Conservation (phyloP, 768 basidiomycete genomes). For the Tulasnella sp. region DNA sequence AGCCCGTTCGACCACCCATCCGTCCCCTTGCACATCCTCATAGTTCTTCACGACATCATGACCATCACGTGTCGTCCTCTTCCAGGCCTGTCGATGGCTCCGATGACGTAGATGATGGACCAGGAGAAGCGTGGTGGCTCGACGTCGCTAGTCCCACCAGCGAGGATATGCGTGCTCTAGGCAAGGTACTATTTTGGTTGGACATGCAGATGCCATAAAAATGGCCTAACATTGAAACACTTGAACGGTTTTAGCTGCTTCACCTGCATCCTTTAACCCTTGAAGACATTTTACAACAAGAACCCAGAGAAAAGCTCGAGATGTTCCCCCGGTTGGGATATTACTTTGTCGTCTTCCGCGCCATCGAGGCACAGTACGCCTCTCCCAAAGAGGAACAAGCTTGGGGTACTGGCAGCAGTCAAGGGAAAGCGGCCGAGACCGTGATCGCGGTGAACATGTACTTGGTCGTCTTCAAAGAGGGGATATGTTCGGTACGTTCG, state of each 20-base stretch:
- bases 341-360: conserved; percentile 80
- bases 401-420: conserved; percentile 26
- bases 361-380: conserved; percentile 42
- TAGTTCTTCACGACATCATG: neutral
- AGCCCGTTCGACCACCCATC: too few species aligned
- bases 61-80: neutral
- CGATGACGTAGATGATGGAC: conserved; percentile 15
- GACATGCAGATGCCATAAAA: too few species aligned
- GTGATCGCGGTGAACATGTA: conserved; percentile 79
- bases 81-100: conserved; percentile 17
- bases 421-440: conserved; percentile 25
- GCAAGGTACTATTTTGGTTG: conserved; percentile 59
- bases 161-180: conserved; percentile 76
- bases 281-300: conserved; percentile 86
- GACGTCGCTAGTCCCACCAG: conserved; percentile 81
- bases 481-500: conserved; percentile 58
- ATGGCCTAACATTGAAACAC: too few species aligned
- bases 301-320: conserved; percentile 86
- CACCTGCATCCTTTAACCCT: conserved; percentile 87
- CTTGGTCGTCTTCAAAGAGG: conserved; percentile 77
- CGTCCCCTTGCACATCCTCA: neutral
- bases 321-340: conserved; percentile 80
- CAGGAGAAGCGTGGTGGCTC: conserved; percentile 59
- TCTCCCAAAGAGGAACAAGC: neutral
- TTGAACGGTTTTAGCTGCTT: conserved; percentile 41